Conservation (phyloP, 805 yeast genomes). For the Yamadazyma philogaea region DNA sequence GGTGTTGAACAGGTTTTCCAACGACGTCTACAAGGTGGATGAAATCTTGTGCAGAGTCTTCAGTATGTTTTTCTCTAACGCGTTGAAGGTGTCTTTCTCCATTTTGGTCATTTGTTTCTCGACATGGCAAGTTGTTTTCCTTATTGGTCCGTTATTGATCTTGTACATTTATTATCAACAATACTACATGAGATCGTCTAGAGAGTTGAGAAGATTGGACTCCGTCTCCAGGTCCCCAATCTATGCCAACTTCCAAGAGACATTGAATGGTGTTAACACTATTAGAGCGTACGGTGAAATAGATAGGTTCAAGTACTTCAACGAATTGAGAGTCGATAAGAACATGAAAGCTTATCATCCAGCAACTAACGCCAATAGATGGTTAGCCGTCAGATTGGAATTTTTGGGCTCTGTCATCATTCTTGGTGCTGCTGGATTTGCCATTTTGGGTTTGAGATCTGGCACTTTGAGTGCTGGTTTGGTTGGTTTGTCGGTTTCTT, state of each 20-base stretch:
- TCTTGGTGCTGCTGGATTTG: slow-evolving; percentile 77
- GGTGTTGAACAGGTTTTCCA: slow-evolving; percentile 85
- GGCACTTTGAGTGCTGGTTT: slow-evolving; percentile 83
- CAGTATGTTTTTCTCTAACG: slow-evolving; percentile 61
- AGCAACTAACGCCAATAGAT: slow-evolving; percentile 87
- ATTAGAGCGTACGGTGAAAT: slow-evolving; percentile 73
- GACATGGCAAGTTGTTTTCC: slow-evolving; percentile 79
- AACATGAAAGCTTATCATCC: slow-evolving; percentile 94
- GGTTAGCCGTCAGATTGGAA: slow-evolving; percentile 95
- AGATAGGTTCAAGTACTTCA: slow-evolving; percentile 59
- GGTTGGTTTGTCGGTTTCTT: slow-evolving; percentile 90
- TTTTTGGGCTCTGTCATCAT: slow-evolving; percentile 87
- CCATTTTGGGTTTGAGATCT: slow-evolving; percentile 63
- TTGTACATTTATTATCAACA: slow-evolving; percentile 72
- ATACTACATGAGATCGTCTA: slow-evolving; percentile 69
- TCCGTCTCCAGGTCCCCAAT: slow-evolving; percentile 78
- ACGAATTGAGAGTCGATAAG: slow-evolving; percentile 70
- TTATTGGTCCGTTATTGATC: slow-evolving; percentile 66
- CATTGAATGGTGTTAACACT: slow-evolving; percentile 70
- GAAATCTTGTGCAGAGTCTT: slow-evolving; percentile 71
- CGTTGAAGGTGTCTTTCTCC: slow-evolving; percentile 67
- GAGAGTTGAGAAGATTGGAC: slow-evolving; percentile 81
- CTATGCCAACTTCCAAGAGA: slow-evolving; percentile 81
- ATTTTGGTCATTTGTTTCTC: slow-evolving; percentile 76
- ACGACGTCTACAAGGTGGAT: slow-evolving; percentile 86